phyloP scores from a whole-genome alignment of 139 green algal genomes.

The Protoeuglena noctilucae region DNA sequence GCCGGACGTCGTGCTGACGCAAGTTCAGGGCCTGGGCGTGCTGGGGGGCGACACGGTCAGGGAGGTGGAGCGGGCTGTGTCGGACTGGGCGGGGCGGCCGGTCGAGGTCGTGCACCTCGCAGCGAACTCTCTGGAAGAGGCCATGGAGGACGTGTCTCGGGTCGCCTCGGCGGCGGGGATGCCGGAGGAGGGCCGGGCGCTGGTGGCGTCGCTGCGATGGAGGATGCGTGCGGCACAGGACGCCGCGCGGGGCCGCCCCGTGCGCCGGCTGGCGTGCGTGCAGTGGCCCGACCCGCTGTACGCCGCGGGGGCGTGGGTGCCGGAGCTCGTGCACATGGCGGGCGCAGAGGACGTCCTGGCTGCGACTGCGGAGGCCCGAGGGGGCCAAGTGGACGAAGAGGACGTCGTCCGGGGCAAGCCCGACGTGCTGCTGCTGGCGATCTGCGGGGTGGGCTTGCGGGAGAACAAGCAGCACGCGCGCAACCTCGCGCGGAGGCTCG shows the following conservation, averaged over 20 bases:
- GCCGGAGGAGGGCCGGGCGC: slow-evolving; percentile 4
- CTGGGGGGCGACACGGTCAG: slow-evolving; percentile 10
- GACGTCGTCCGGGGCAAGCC: slow-evolving; percentile 5
- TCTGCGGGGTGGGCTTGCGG: slow-evolving; percentile 32
- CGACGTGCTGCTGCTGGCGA: slow-evolving; percentile 37
- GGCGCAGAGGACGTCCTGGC: slow-evolving; percentile 27
- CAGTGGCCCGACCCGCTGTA: slow-evolving; percentile 42
- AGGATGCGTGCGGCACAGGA: slow-evolving; percentile 15
- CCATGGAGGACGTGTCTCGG: slow-evolving; percentile 25
- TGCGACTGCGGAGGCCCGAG: slow-evolving; percentile 4
- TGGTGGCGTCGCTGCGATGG: slow-evolving; percentile 10
- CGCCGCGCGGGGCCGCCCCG: slow-evolving; percentile 12
- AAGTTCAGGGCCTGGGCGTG: slow-evolving; percentile 15
- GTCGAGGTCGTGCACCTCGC: slow-evolving; percentile 31
- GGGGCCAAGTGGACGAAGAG: background rate
- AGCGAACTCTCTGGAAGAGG: slow-evolving; percentile 23
- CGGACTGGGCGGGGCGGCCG: slow-evolving; percentile 24
- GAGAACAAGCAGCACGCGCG: slow-evolving; percentile 4
- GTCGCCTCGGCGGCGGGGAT: slow-evolving; percentile 24
- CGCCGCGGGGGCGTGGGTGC: slow-evolving; percentile 35
- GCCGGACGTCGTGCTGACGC: slow-evolving; percentile 41
- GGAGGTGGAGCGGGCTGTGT: slow-evolving; percentile 16
- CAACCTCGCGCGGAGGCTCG: no score
- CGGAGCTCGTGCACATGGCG: slow-evolving; percentile 30
- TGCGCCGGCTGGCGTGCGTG: slow-evolving; percentile 23